phyloP scores from a whole-genome alignment of 2,329 filamentous ascomycete genomes.

The Zelopaecilomyces penicillatus region DNA sequence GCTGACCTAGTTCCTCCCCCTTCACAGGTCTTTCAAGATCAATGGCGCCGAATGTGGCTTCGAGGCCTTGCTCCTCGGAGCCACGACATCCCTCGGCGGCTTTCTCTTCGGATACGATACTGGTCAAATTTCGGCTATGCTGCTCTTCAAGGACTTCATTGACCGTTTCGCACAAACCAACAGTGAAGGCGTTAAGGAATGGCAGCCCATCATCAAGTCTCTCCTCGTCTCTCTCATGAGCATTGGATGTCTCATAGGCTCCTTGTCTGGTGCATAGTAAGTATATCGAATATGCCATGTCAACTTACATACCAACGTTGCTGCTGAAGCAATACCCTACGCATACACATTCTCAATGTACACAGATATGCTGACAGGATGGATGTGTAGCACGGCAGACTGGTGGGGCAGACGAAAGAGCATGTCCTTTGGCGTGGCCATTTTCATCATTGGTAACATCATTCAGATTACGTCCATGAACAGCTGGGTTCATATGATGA shows the following conservation, averaged over 20 bases:
- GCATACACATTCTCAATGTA: too few relatives aligned
- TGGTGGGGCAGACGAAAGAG: slow-evolving; percentile 49
- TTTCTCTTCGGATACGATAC: slow-evolving; percentile 59
- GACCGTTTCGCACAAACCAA: slow-evolving; percentile 44
- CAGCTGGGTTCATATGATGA: slow-evolving; percentile 57
- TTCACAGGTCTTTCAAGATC: slow-evolving; percentile 29
- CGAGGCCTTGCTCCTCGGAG: slow-evolving; percentile 36
- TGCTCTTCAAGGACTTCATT: slow-evolving; percentile 45
- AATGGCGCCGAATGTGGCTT: slow-evolving; percentile 34
- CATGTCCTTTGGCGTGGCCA: slow-evolving; percentile 41
- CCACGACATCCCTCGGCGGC: slow-evolving; percentile 49
- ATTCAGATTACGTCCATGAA: slow-evolving; percentile 53
- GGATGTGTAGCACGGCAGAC: slow-evolving; percentile 39
- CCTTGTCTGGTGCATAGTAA: slow-evolving; percentile 41
- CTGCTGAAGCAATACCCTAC: too few relatives aligned
- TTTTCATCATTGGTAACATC: slow-evolving; percentile 57
- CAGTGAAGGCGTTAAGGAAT: slow-evolving; percentile 26
- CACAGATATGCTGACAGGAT: background rate
- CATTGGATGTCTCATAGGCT: slow-evolving; percentile 47
- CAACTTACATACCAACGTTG: background rate
- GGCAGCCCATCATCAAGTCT: slow-evolving; percentile 35
- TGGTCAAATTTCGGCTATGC: slow-evolving; percentile 47
- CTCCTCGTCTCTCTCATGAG: slow-evolving; percentile 49
- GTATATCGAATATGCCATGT: slow-evolving; percentile 5
- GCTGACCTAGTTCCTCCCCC: background rate